Evolutionary conservation across 345 rosid genomes (phyloP).

Genomic region (Brassica incana): DNA sequence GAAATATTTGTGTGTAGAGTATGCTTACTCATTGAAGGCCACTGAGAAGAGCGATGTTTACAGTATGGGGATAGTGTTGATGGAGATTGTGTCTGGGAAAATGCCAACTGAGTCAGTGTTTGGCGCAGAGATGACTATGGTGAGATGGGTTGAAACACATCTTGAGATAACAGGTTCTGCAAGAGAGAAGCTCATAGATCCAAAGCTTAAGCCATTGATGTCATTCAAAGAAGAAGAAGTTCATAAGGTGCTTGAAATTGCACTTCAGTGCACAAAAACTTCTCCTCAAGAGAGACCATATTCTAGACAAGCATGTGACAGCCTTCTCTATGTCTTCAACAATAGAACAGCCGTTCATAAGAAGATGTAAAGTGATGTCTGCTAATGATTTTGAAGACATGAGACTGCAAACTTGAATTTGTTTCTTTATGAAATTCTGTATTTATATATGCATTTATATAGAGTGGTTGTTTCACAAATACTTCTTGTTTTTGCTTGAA

Average conservation of each 20-base stretch:
- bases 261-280: slow-evolving; percentile 74
- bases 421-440: not conserved
- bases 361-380: slow-evolving; percentile 42
- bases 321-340: slow-evolving; percentile 61
- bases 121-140: slow-evolving; percentile 77
- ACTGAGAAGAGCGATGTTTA: slow-evolving; percentile 90
- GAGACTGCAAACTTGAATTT: not conserved
- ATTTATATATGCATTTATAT: slow-evolving; percentile 17
- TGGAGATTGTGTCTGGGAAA: slow-evolving; percentile 84
- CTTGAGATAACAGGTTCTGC: slow-evolving; percentile 45
- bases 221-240: slow-evolving; percentile 61
- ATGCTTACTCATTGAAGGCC: slow-evolving; percentile 80
- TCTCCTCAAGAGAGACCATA: slow-evolving; percentile 78
- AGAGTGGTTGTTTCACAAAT: slow-evolving; percentile 1
- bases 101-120: slow-evolving; percentile 74
- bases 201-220: slow-evolving; percentile 53
- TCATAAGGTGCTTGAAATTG: slow-evolving; percentile 75
- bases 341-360: slow-evolving; percentile 47
- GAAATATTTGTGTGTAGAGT: slow-evolving; percentile 48
- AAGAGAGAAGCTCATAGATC: slow-evolving; percentile 67
- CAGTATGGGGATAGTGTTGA: slow-evolving; percentile 87
- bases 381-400: slow-evolving; percentile 20
- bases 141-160: slow-evolving; percentile 79
- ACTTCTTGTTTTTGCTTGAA: not conserved
- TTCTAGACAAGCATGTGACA: slow-evolving; percentile 70